Base-by-base conservation (phyloP, 1,139 yeast species). In the Pneumocystis murina region DNA sequence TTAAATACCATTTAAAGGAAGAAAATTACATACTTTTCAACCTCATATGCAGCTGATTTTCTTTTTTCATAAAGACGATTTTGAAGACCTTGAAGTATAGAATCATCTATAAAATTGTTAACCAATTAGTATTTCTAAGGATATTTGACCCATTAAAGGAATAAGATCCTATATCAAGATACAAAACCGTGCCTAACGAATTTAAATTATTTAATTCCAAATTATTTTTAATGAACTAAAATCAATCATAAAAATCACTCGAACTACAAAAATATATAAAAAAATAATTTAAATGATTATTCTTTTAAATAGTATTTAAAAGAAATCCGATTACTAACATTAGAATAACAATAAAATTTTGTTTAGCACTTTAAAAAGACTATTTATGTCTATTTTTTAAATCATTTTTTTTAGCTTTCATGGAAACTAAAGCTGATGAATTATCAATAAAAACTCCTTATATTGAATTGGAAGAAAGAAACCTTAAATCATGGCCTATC, bases 21-120 rank as follows among this genome's bases (percentile, higher is more conserved):
- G n/a, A 48, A 62, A 62, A n/a, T 30, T 30, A 24, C 62, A 33
- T 41, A 66, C 67, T 62, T 59, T 72, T 92, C 98, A 62, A 92
- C 79, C 72, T 90, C 96, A 68, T 87, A 80, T 0, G 99, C 98
- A 0, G 97, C 95, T 1, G 92, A 86, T 72, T 92, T 92, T 62
- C 99, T 82, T 75, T 90, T 91, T 71, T 94, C 98, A 73, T 92
- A 92, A 61, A 92, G 83, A 66, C 95, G 85, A 74, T 94, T 96
- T 69, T 87, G 84, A 62, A 92, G 80, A 61, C 96, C 97, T 73
- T 88, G 86, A 48, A 48, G 55, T 48, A 48, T 48, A 48, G 33
- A 48, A 24, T 48, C 55, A 48, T 48, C 55, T 48, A 48, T 48
- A 24, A 24, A 48, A 48, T 48, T 24, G 16, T 48, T 48, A 48